Percentiles rank a stretch among this genome's conserved stretches.
Evolutionary conservation across 1,284 basidiomycete genomes (phyloP).

Genomic region (Fomitiporia mediterranea): DNA sequence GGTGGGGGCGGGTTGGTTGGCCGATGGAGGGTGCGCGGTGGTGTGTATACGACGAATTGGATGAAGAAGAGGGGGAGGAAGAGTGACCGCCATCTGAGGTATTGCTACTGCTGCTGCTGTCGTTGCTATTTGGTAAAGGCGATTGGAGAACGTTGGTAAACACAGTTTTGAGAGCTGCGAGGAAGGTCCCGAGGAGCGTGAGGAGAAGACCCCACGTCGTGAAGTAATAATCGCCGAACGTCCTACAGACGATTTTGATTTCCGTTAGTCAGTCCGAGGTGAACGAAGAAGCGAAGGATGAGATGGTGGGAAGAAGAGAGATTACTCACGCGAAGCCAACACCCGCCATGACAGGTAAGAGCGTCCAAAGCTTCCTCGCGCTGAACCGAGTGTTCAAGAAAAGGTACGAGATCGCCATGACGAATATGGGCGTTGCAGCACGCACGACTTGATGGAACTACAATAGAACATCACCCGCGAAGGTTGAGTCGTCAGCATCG

Average conservation of each 20-base stretch:
- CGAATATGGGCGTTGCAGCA: constrained; percentile 89
- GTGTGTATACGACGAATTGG: constrained; percentile 21
- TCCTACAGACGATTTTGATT: constrained; percentile 46
- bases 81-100: constrained; percentile 3
- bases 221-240: constrained; percentile 89
- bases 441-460: constrained; percentile 95
- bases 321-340: constrained; percentile 85
- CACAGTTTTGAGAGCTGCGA: constrained; percentile 90
- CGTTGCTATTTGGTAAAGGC: constrained; percentile 19
- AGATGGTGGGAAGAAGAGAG: background rate
- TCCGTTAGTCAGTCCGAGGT: too few relatives aligned
- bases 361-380: constrained; percentile 60
- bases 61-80: constrained; percentile 23
- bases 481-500: background rate
- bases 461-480: constrained; percentile 1
- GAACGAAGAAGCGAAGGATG: constrained; percentile 6
- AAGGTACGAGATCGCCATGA: constrained; percentile 66
- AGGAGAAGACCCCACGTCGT: constrained; percentile 78
- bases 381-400: constrained; percentile 51
- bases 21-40: constrained; percentile 24
- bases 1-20: constrained; percentile 18
- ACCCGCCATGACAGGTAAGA: constrained; percentile 85
- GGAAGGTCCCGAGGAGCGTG: constrained; percentile 81
- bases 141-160: constrained; percentile 80
- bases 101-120: constrained; percentile 10